Base-by-base conservation (phyloP, 768 basidiomycete species). In the Agrocybe praecox region DNA sequence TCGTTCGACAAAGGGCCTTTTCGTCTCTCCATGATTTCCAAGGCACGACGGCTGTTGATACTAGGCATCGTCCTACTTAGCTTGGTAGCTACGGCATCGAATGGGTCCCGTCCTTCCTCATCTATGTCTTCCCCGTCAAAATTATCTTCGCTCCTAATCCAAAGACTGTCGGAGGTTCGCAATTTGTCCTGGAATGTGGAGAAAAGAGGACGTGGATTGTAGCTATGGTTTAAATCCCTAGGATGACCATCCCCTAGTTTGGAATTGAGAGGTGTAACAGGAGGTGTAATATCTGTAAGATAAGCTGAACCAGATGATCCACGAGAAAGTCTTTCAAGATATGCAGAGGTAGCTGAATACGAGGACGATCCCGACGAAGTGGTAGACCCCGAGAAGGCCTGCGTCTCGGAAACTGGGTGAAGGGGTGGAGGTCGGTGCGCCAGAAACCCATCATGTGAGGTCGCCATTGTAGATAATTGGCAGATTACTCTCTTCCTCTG, bases 281-380 rank as follows among this genome's bases (percentile, higher is more conserved):
- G 65, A 46, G 65, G 64, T 10, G 63, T 66, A 26, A 36, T 7
- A 33, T 69, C 66, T 15, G 65, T 60, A 24, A 63, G 51, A 44
- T 62, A 64, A 8, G 67, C 65, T 14, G 63, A 67, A 14, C 48
- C 62, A 10, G 60, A 62, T 17, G 60, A 59, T n/a, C 43, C 50
- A 8, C 56, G 57, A 23, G 60, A 61, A 48, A 45, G 32, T 53
- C 57, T 51, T 6, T 57, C 63, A 18, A 64, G 61, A 32, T 55
- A 52, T 7, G 46, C 48, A 18, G 63, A 61, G 19, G 58, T 56
- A 14, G 58, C 22, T 24, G 56, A 59, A 14, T 60, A 58, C 7
- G 62, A 54, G 2, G 56, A 58, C 33, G 61, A 58, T 18, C 58
- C 61, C 24, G 67, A 52, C 7, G 63, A 61, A 6, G 60, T 57